Percentiles rank a stretch among this genome's conserved stretches.
These are phyloP conservation scores for Talaromyces adpressus DNA, from an alignment of 495 filamentous ascomycete genomes.

Conservation along the genomic window DNA sequence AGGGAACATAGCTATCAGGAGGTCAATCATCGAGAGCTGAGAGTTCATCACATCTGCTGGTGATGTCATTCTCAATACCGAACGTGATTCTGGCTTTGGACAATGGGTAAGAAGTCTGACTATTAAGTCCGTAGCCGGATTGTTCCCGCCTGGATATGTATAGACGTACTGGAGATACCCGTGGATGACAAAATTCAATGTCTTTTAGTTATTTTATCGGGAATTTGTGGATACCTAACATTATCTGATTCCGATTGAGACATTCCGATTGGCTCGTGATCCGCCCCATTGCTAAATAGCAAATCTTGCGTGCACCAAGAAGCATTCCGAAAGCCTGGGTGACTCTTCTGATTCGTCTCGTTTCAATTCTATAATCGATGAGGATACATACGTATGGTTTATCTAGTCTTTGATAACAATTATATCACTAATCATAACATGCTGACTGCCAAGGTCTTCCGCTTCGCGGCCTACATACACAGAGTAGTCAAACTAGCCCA, in stretches of 20 bases:
- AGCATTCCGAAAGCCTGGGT: not conserved
- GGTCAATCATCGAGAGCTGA: slow-evolving; percentile 81
- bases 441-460: not conserved
- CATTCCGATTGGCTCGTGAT: not conserved
- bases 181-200: not conserved
- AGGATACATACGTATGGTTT: not conserved
- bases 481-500: not conserved
- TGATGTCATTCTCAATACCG: slow-evolving; percentile 9
- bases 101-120: not conserved
- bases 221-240: not conserved
- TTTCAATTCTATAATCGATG: not conserved
- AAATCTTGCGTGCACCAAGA: not conserved
- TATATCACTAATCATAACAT: not conserved
- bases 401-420: not conserved
- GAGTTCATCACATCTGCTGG: slow-evolving; percentile 69
- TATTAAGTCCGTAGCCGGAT: no score
- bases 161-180: not conserved
- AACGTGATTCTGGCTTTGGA: not conserved
- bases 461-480: not conserved
- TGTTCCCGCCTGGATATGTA: not conserved
- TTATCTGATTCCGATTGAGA: not conserved
- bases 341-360: no score
- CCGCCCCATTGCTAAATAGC: not conserved
- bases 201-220: not conserved
- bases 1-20: slow-evolving; percentile 23